Percentiles rank a stretch among this genome's conserved stretches.
Evolutionary conservation across 352 stramenopile genomes (phyloP).

Genomic region (Nothophytophthora sp.): DNA sequence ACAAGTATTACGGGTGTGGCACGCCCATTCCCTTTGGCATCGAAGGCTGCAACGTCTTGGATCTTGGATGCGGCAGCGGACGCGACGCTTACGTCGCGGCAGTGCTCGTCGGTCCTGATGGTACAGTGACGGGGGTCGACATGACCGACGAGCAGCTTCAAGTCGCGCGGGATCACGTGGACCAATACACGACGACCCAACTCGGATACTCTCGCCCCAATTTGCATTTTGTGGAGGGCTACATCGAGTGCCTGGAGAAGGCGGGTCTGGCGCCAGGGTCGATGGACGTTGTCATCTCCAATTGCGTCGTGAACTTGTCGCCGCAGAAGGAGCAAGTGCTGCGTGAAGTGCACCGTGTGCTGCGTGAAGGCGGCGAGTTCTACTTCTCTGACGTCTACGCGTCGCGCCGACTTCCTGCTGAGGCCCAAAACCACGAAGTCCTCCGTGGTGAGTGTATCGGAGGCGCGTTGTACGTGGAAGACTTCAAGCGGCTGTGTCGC

Average conservation of each 20-base stretch:
- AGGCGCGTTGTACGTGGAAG: constrained; percentile 91
- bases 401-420: constrained; percentile 72
- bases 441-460: constrained; percentile 91
- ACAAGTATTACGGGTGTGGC: constrained; percentile 85
- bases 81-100: constrained; percentile 87
- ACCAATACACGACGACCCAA: constrained; percentile 67
- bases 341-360: constrained; percentile 72
- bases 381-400: constrained; percentile 94
- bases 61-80: constrained; percentile 88
- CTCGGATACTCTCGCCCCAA: constrained; percentile 81
- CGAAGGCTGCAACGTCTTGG: constrained; percentile 70
- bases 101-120: constrained; percentile 77
- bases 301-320: constrained; percentile 93
- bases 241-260: constrained; percentile 88
- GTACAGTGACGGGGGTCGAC: constrained; percentile 88
- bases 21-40: constrained; percentile 71
- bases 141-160: constrained; percentile 91
- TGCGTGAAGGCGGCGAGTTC: constrained; percentile 89
- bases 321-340: constrained; percentile 91
- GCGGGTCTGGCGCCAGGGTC: constrained; percentile 64
- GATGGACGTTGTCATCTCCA: constrained; percentile 92
- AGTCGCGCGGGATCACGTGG: constrained; percentile 59
- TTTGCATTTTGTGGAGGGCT: constrained; percentile 85
- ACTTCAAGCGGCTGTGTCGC: constrained; percentile 87
- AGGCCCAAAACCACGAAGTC: constrained; percentile 71